Evolutionary conservation across 73 alveolate genomes (phyloP).

Genomic region (Paramecium primaurelia): DNA sequence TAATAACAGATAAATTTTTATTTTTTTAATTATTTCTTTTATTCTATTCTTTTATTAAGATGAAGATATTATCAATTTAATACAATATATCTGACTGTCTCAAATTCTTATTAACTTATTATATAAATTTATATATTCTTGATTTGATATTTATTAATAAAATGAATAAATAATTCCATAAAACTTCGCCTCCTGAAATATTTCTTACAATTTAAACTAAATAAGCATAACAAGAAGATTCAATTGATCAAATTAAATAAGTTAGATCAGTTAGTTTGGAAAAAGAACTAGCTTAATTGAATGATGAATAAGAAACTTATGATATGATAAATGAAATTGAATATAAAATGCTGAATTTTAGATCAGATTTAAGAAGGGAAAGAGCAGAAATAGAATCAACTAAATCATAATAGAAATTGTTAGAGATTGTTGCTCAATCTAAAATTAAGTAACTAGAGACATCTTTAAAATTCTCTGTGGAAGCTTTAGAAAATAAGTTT

Average conservation of each 20-base stretch:
- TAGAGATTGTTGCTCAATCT: background rate
- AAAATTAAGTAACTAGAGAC: background rate
- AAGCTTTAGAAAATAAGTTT: background rate
- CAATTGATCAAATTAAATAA: background rate
- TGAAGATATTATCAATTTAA: too few species aligned
- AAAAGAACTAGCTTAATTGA: background rate
- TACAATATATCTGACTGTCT: background rate
- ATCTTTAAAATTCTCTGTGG: background rate
- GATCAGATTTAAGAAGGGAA: background rate
- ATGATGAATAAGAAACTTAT: constrained; percentile 11
- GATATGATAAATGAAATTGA: background rate
- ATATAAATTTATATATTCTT: background rate
- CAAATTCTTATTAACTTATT: background rate
- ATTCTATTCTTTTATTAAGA: too few species aligned
- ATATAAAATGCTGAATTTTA: background rate
- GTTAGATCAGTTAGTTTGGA: background rate
- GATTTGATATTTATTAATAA: background rate
- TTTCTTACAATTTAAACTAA: background rate
- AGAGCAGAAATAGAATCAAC: constrained; percentile 17
- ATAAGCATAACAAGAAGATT: background rate
- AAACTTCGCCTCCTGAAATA: background rate
- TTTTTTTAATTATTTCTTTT: too few species aligned
- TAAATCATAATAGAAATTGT: background rate
- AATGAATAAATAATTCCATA: background rate
- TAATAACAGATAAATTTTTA: too few species aligned